Evolutionary conservation across 495 filamentous ascomycete species (phyloP), one percentile per base, ranked within the genome.

Genomic region (Darksidea phi): DNA sequence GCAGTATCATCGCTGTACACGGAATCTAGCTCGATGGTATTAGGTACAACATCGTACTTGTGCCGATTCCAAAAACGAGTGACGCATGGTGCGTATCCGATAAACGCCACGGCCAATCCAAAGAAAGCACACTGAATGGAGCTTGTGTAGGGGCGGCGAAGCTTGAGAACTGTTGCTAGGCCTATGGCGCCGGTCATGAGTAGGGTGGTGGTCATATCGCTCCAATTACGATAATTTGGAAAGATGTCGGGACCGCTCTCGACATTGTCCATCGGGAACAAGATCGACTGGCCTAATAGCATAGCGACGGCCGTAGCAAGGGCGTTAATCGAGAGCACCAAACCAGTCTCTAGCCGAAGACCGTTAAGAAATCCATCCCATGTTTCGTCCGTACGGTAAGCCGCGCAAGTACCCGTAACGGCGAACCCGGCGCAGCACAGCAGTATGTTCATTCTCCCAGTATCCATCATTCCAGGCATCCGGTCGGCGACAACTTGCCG

Each of bases 61-160:
- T 10, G 28, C 28, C 28, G 10, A 10, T 3, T 32, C 28, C 28
- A 32, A n/a, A n/a, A n/a, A n/a, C n/a, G n/a, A n/a, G n/a, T n/a
- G n/a, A n/a, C n/a, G n/a, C n/a, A n/a, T n/a, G n/a, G n/a, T n/a
- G n/a, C n/a, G n/a, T n/a, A n/a, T n/a, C n/a, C n/a, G n/a, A n/a
- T n/a, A n/a, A n/a, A n/a, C n/a, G n/a, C n/a, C n/a, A n/a, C n/a
- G n/a, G n/a, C 21, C 20, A 32, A 10, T n/a, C 48, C 32, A 43
- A 56, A 63, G 1, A 25, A 21, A 34, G 48, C 5, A n/a, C 56
- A 28, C 45, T 62, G 59, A 3, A 48, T 2, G 11, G 13, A 41
- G 23, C 50, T 48, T 2, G 26, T 56, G 53, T 56, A 63, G 13
- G 53, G 43, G 11, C 59, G 59, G n/a, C 53, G 59, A 2, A 57